Conservation (phyloP, 129 eudicot genomes). For the Glebionis coronaria region DNA sequence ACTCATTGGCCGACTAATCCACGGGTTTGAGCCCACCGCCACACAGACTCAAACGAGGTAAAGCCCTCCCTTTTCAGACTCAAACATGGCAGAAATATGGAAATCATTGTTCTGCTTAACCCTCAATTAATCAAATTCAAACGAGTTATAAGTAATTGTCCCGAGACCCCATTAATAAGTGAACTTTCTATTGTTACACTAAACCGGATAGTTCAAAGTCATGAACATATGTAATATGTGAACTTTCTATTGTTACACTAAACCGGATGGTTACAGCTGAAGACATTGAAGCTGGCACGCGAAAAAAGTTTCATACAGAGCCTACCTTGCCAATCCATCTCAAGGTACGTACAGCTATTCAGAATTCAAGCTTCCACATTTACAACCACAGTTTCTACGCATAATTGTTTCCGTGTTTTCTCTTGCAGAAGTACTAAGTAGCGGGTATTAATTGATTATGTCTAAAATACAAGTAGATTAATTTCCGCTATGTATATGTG, state of each 20-base stretch:
- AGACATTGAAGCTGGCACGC: constrained; percentile 82
- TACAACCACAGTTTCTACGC: background rate
- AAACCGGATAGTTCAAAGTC: too few species aligned
- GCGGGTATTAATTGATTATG: constrained; percentile 7
- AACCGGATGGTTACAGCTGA: constrained; percentile 58
- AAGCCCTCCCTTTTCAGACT: too few species aligned
- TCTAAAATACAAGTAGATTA: constrained; percentile 23
- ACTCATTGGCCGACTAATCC: too few species aligned
- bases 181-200: too few species aligned
- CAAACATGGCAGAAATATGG: background rate
- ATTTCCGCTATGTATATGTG: constrained; percentile 41
- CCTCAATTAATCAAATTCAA: too few species aligned
- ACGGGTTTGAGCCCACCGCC: too few species aligned
- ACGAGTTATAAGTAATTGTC: background rate
- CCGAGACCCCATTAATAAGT: background rate
- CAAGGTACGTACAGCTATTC: constrained; percentile 43
- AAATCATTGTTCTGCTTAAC: background rate
- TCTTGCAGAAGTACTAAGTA: background rate
- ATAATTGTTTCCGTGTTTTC: background rate
- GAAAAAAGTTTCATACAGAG: constrained; percentile 67
- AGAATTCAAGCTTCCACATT: background rate
- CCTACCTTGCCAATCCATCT: constrained; percentile 89
- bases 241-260: background rate
- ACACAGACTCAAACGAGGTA: too few species aligned
- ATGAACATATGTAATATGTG: constrained; percentile 8